Percentiles rank a stretch among this genome's conserved stretches.
These are phyloP conservation scores for Phytopythium litorale DNA, from an alignment of 352 stramenopile genomes.

Conservation along the genomic window DNA sequence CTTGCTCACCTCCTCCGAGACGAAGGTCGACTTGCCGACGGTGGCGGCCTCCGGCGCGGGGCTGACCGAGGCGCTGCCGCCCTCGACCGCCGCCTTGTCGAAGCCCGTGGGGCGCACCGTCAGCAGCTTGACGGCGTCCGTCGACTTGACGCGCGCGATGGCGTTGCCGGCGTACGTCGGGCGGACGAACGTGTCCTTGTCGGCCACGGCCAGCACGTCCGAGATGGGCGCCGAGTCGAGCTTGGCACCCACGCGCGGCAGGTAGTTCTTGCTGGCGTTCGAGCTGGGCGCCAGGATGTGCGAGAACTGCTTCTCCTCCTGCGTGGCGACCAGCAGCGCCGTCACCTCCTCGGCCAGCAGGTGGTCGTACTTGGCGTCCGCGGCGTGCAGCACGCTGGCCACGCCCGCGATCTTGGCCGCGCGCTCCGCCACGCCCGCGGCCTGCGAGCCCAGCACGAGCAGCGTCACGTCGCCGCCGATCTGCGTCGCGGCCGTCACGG, in stretches of 20 bases:
- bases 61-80: slow-evolving; percentile 70
- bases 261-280: slow-evolving; percentile 97
- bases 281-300: slow-evolving; percentile 94
- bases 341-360: slow-evolving; percentile 86
- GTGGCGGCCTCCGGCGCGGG: slow-evolving; percentile 47
- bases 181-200: slow-evolving; percentile 95
- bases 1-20: slow-evolving; percentile 93
- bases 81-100: slow-evolving; percentile 91
- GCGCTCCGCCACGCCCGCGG: slow-evolving; percentile 45
- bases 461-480: slow-evolving; percentile 81
- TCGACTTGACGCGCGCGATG: slow-evolving; percentile 88
- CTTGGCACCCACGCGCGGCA: slow-evolving; percentile 93
- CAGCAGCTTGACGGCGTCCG: slow-evolving; percentile 92
- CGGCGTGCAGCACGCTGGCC: slow-evolving; percentile 73
- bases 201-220: slow-evolving; percentile 91
- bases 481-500: slow-evolving; percentile 83
- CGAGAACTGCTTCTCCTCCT: slow-evolving; percentile 68
- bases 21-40: slow-evolving; percentile 83
- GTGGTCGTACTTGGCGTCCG: slow-evolving; percentile 88
- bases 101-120: slow-evolving; percentile 97
- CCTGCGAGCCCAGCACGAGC: slow-evolving; percentile 70
- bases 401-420: slow-evolving; percentile 81
- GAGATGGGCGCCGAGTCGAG: slow-evolving; percentile 94
- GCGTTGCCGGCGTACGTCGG: slow-evolving; percentile 86
- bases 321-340: slow-evolving; percentile 62